Evolutionary conservation across 2,329 filamentous ascomycete species (phyloP).

Genomic region (Nakataea oryzae): DNA sequence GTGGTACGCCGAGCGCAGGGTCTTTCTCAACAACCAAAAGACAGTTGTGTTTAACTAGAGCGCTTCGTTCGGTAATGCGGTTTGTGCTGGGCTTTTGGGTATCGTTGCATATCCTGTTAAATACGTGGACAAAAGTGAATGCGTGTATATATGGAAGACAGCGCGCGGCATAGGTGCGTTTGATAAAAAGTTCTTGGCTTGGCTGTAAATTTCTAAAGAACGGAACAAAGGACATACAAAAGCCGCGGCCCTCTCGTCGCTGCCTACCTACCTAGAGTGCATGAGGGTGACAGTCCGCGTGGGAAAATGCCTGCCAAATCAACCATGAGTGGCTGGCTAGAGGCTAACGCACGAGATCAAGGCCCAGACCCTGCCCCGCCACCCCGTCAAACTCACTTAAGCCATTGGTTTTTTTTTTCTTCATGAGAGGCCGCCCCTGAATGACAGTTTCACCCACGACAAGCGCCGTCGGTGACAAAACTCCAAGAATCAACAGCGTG

Average conservation of each 20-base stretch:
- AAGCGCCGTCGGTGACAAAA: neutral
- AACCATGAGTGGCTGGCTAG: neutral
- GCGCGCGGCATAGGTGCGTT: no score
- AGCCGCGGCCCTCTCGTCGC: no score
- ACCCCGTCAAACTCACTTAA: neutral
- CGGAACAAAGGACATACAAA: no score
- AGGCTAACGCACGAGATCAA: neutral
- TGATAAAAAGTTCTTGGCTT: no score
- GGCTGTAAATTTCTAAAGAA: no score
- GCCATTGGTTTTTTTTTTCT: neutral
- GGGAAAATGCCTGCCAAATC: neutral
- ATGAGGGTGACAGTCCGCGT: neutral
- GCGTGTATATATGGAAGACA: neutral
- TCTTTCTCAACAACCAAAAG: slow-evolving; percentile 71
- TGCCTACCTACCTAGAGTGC: no score
- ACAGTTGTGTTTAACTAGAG: slow-evolving; percentile 60
- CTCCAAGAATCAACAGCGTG: no score
- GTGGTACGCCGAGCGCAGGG: slow-evolving; percentile 69
- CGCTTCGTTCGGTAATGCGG: neutral
- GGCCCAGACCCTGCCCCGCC: neutral
- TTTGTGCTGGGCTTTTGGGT: neutral
- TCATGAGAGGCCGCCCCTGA: no score
- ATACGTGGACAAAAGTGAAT: neutral
- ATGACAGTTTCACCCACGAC: neutral
- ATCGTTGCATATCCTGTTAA: neutral